phyloP scores from a whole-genome alignment of 1,284 basidiomycete genomes.

The Leccinum idahoense region DNA sequence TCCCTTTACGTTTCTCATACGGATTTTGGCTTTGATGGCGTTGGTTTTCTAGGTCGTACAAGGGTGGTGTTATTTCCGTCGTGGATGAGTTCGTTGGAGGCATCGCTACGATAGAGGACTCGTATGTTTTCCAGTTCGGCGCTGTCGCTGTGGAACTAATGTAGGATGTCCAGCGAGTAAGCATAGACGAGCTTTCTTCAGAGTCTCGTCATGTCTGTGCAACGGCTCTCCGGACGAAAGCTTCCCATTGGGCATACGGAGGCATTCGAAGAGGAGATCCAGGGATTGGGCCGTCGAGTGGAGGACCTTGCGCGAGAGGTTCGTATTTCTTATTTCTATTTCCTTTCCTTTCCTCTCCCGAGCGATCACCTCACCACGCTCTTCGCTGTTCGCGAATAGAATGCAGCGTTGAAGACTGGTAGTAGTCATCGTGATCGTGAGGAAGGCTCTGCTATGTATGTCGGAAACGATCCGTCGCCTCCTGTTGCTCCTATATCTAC shows the following conservation, averaged over 20 bases:
- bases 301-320: conserved; percentile 19
- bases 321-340: not conserved
- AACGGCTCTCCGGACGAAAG: conserved; percentile 16
- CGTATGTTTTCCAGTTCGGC: conserved; percentile 25
- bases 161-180: conserved; percentile 11
- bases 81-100: conserved; percentile 66
- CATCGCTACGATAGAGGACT: conserved; percentile 63
- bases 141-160: conserved; percentile 1
- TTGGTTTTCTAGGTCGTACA: conserved; percentile 48
- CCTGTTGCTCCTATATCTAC: not conserved
- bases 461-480: conserved; percentile 6
- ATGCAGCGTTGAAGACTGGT: conserved; percentile 43
- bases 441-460: conserved; percentile 17
- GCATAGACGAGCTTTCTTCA: conserved; percentile 18
- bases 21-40: conserved; percentile 4
- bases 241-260: conserved; percentile 15
- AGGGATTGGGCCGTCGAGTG: conserved; percentile 9
- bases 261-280: conserved; percentile 11
- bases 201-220: conserved; percentile 16
- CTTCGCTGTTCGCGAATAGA: conserved; percentile 22
- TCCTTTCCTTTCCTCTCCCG: not conserved
- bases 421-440: conserved; percentile 53
- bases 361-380: not conserved
- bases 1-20: not conserved
- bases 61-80: conserved; percentile 56